Base-by-base conservation (phyloP, 805 yeast genomes). In the Candida peoriensis region DNA sequence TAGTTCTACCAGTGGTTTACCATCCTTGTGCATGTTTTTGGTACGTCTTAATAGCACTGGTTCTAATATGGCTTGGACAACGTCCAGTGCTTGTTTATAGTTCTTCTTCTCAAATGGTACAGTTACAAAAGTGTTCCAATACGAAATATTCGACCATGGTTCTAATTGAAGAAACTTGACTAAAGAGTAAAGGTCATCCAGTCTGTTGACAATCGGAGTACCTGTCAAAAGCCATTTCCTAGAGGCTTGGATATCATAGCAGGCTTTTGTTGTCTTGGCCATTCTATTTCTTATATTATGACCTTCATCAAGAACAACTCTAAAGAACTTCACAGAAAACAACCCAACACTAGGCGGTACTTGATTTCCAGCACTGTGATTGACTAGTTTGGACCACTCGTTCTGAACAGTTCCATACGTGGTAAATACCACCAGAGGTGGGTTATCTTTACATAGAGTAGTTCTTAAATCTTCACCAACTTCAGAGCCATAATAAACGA, bases 141-240 rank as follows among this genome's bases (percentile, higher is more conserved):
- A 80, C 1, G 85, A 70, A 37, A 83, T 78, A 46, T 82, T 81
- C 25, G 79, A 68, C 97, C 97, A 90, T 1, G 97, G 97, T 46
- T 84, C 86, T n/a, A 89, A 59, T 28, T 77, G 68, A 31, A 90
- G 60, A 49, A 81, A 90, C 45, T 77, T 76, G 13, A 88, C 74
- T 32, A 88, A 58, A 6, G 95, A 80, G 52, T 74, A 89, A 30
- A 90, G 60, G 55, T 90, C 97, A 55, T 90, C 97, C 8, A 90
- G 64, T 42, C 89, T 64, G 56, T 89, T 89, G 25, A 88, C 82
- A 20, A 89, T 84, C 0, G 97, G 97, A 0, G 97, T 89, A 7
- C 97, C 97, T 0, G 97, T 87, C 30, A 90, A 63, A 4, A 82
- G 67, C 97, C 97, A 89, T 41, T 76, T 76, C 32, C 93, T 66